Evolutionary conservation across 2,329 filamentous ascomycete species (phyloP).

Genomic region (Incumbomyces delicatus): DNA sequence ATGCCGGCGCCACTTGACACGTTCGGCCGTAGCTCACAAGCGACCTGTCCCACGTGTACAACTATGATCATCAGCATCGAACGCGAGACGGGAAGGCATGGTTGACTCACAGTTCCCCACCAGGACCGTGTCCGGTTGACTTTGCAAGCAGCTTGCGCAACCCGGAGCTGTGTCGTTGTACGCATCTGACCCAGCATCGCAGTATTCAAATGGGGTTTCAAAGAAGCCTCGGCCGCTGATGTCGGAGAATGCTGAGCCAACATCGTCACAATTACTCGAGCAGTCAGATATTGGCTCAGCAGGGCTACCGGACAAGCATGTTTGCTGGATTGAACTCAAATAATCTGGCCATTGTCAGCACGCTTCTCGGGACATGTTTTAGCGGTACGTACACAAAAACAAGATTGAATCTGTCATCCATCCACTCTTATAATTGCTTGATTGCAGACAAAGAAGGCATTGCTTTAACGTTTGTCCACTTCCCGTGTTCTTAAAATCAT

Average conservation of each 20-base stretch:
- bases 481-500: not conserved
- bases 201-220: not conserved
- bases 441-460: constrained; percentile 2
- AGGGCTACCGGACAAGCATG: constrained; percentile 1
- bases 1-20: not conserved
- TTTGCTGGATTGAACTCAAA: constrained; percentile 3
- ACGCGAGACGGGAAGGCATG: no score
- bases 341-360: constrained; percentile 1
- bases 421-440: constrained; percentile 3
- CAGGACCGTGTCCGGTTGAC: constrained; percentile 1
- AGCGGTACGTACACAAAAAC: not conserved
- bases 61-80: not conserved
- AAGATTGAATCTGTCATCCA: constrained; percentile 5
- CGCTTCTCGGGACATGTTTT: not conserved
- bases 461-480: not conserved
- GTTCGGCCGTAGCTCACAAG: constrained; percentile 1
- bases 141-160: constrained; percentile 1
- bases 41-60: not conserved
- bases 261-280: not conserved
- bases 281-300: constrained; percentile 1
- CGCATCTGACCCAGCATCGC: not conserved
- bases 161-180: not conserved
- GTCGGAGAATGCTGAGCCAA: not conserved
- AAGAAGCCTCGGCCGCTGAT: constrained; percentile 4
- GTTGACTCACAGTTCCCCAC: constrained; percentile 3